These are phyloP conservation scores for Penicillium taxi DNA, from an alignment of 495 filamentous ascomycete genomes.

Conservation along the genomic window DNA sequence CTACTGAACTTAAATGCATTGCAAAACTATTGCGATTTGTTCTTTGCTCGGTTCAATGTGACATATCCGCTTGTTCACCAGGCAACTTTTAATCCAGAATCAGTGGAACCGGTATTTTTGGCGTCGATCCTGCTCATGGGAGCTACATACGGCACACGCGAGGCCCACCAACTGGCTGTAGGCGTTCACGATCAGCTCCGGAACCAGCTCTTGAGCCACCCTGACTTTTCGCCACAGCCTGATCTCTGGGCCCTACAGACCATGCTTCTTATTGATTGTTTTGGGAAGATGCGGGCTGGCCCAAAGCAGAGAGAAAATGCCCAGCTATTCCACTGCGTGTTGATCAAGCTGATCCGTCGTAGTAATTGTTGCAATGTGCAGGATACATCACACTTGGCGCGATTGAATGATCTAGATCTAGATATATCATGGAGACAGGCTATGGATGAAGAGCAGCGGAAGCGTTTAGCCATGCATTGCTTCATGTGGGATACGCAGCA, in stretches of 20 bases:
- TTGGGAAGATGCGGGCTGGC: constrained; percentile 49
- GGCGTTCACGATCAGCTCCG: constrained; percentile 43
- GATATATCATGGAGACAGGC: constrained; percentile 39
- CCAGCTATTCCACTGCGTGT: constrained; percentile 49
- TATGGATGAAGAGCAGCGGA: constrained; percentile 46
- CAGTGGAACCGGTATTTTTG: constrained; percentile 40
- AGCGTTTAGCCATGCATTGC: constrained; percentile 45
- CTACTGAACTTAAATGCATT: constrained; percentile 39
- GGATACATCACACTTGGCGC: constrained; percentile 19
- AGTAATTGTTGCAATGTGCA: constrained; percentile 43
- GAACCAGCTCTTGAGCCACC: constrained; percentile 34
- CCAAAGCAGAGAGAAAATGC: constrained; percentile 48
- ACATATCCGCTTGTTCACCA: constrained; percentile 48
- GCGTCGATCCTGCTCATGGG: constrained; percentile 45
- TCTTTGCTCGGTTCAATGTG: constrained; percentile 48
- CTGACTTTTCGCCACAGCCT: constrained; percentile 40
- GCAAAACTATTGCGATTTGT: constrained; percentile 47
- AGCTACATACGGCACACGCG: constrained; percentile 46
- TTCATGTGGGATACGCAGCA: constrained; percentile 56
- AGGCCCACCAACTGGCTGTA: constrained; percentile 47
- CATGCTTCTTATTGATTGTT: constrained; percentile 51
- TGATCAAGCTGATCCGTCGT: constrained; percentile 51
- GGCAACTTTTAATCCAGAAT: constrained; percentile 42
- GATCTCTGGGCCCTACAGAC: constrained; percentile 48
- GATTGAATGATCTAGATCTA: constrained; percentile 25